A percentile compares a stretch with the other conserved stretches of the same genome.
phyloP scores from a whole-genome alignment of 2,329 filamentous ascomycete species.

The Cordyceps farinosa region DNA sequence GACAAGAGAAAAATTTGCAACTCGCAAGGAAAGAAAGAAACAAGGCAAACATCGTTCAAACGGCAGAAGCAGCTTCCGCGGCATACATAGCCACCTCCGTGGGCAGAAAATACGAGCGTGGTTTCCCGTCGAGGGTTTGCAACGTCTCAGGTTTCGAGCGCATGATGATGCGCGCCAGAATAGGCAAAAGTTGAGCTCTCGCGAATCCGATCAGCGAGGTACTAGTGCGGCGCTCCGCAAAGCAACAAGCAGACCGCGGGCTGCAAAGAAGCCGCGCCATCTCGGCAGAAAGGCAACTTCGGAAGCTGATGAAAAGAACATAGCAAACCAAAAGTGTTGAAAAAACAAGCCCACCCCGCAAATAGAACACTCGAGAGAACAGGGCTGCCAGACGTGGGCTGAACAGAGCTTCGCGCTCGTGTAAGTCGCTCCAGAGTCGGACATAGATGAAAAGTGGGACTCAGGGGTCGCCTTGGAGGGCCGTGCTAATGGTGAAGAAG shows the following conservation, averaged over 20 bases:
- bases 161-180: not conserved
- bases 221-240: not conserved
- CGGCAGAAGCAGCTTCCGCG: not conserved
- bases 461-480: constrained; percentile 1
- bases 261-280: not conserved
- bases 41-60: not conserved
- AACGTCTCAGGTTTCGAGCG: constrained; percentile 14
- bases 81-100: constrained; percentile 16
- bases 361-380: not conserved
- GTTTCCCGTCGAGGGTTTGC: constrained; percentile 1
- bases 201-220: not conserved
- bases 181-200: not conserved
- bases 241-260: not conserved
- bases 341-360: not conserved
- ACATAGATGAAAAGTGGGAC: constrained; percentile 16
- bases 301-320: not conserved
- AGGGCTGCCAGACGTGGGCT: not conserved
- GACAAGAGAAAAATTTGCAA: not conserved
- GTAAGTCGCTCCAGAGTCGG: constrained; percentile 9
- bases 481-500: not conserved
- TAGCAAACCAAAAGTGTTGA: not conserved
- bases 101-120: constrained; percentile 6
- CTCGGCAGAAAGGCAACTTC: not conserved
- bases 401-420: not conserved
- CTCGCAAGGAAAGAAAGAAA: not conserved